Evolutionary conservation across 1,284 basidiomycete genomes (phyloP), one percentile per base, ranked within the genome.

Genomic region (Paramarasmius palmivorus): DNA sequence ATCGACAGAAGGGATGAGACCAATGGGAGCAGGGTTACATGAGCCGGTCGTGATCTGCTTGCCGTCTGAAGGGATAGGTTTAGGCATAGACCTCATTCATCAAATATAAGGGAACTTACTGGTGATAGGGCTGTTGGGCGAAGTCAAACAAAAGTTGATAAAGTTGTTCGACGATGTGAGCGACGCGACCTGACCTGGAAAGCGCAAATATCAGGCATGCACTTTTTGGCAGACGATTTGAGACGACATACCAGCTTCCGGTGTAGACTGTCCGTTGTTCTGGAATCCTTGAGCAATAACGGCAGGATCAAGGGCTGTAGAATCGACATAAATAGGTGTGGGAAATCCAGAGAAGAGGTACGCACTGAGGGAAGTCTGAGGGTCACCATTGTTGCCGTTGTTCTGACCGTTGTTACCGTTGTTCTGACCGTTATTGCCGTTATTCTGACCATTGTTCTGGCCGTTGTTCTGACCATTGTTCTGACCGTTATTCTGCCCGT

Each of bases 121-220:
- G 2, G 73, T 77, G 15, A 75, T 63, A 8, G 65, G 63, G 15
- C 63, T 40, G 15, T 66, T 54, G 23, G 56, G 41, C 19, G 37
- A 48, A 15, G 53, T 58, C 8, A 60, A 42, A 42, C 62, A 63
- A 39, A 70, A 79, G 64, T 83, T 83, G 66, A 82, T 82, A 62
- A 77, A 81, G 66, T 81, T 82, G 66, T 82, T 78, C 12, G 55
- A 60, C 23, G 75, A 76, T 3, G 74, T 78, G 15, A 75, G 63
- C 14, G 75, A 82, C 15, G 79, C 67, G 32, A 73, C 65, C 61
- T 76, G 68, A 22, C 72, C 72, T 46, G 65, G 46, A 38, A 62
- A 57, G n/a, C 50, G 53, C 7, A 42, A 12, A 6, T 32, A 12
- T 32, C 7, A 32, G 29, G 12, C 12, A 32, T 12, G 6, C 29